These are phyloP conservation scores for Podaxis sp. DNA, from an alignment of 768 basidiomycete genomes.

Conservation along the genomic window DNA sequence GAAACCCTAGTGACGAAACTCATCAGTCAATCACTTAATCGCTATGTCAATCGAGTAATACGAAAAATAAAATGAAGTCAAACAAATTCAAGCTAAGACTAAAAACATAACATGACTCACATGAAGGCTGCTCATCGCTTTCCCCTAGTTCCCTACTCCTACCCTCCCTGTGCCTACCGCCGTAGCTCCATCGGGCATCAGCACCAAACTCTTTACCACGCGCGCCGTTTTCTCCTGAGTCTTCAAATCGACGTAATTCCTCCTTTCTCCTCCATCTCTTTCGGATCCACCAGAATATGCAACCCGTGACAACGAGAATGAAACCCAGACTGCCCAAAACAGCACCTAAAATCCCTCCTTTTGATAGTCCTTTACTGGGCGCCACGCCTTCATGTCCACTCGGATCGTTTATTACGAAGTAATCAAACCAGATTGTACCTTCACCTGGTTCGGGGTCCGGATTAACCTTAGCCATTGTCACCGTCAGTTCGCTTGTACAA, in stretches of 20 bases:
- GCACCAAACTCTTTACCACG: too few relatives aligned
- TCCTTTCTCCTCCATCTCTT: conserved; percentile 15
- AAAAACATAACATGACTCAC: background rate
- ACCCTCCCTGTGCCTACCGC: background rate
- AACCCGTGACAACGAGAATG: conserved; percentile 16
- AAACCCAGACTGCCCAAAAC: conserved; percentile 26
- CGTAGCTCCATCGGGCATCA: too few relatives aligned
- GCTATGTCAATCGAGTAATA: background rate
- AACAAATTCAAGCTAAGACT: background rate
- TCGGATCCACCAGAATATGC: conserved; percentile 20
- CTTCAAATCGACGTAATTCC: background rate
- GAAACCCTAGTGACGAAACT: background rate
- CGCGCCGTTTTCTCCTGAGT: too few relatives aligned
- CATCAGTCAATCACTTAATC: background rate
- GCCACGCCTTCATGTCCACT: conserved; percentile 17
- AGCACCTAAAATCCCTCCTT: conserved; percentile 30
- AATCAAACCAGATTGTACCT: conserved; percentile 44
- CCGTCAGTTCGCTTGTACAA: conserved; percentile 27
- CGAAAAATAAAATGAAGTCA: background rate
- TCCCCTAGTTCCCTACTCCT: background rate
- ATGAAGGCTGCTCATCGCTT: background rate
- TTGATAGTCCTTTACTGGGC: conserved; percentile 9
- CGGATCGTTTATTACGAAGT: conserved; percentile 32
- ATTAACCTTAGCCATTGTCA: conserved; percentile 36
- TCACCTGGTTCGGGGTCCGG: conserved; percentile 24